A percentile compares a stretch with the other conserved stretches of the same genome.
Conservation (phyloP, 495 filamentous ascomycete species). For the Stereocaulon alpinum region DNA sequence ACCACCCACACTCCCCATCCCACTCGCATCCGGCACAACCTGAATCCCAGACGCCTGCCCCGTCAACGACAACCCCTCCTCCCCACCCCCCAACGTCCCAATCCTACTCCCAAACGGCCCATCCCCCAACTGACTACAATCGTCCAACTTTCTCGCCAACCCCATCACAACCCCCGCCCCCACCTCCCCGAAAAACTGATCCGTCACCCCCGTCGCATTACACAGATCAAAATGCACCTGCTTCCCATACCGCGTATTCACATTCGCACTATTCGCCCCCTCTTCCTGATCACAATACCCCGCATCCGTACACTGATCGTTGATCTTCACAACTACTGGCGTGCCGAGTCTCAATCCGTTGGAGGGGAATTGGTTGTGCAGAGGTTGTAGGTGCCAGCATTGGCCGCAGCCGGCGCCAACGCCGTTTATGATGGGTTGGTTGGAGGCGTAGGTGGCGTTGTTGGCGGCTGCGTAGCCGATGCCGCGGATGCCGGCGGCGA, state of each 20-base stretch:
- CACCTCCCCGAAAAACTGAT: slow-evolving; percentile 17
- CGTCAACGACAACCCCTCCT: background rate
- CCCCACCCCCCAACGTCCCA: slow-evolving; percentile 6
- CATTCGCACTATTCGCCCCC: background rate
- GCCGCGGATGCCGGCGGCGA: slow-evolving; percentile 9
- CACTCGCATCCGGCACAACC: background rate
- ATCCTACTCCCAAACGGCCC: slow-evolving; percentile 6
- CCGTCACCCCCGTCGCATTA: slow-evolving; percentile 5
- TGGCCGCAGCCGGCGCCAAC: slow-evolving; percentile 13
- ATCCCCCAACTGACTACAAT: slow-evolving; percentile 8
- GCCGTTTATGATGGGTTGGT: slow-evolving; percentile 7
- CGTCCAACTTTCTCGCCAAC: slow-evolving; percentile 7
- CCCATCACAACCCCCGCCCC: slow-evolving; percentile 15
- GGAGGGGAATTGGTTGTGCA: background rate
- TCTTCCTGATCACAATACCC: slow-evolving; percentile 12
- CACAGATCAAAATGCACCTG: slow-evolving; percentile 18
- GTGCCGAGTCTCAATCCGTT: slow-evolving; percentile 5
- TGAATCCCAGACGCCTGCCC: background rate
- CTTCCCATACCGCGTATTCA: slow-evolving; percentile 14
- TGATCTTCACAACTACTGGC: slow-evolving; percentile 9
- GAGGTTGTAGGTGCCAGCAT: slow-evolving; percentile 16
- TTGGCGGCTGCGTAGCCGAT: slow-evolving; percentile 15
- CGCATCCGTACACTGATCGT: slow-evolving; percentile 16
- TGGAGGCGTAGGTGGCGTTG: slow-evolving; percentile 14
- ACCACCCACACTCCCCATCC: background rate